Evolutionary conservation across 306 rosid species (phyloP).

Genomic region (Dryas drummondii): DNA sequence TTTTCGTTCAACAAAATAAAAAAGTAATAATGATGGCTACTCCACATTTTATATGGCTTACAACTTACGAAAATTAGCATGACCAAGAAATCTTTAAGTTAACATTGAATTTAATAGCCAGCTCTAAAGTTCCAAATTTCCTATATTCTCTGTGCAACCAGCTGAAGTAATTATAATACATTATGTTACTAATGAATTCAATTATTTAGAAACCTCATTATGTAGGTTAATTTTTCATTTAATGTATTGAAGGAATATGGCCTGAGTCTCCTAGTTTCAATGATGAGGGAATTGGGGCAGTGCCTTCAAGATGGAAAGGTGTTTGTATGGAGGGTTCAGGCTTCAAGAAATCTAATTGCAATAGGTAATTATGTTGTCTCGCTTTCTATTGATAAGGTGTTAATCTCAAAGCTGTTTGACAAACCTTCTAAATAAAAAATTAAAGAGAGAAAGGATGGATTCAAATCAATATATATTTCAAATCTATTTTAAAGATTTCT

Average conservation of each 20-base stretch:
- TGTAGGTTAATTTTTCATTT: neutral
- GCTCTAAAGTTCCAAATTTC: neutral
- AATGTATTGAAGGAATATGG: conserved; percentile 71
- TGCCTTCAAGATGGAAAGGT: conserved; percentile 91
- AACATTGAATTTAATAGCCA: neutral
- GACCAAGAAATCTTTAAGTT: neutral
- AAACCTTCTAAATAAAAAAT: neutral
- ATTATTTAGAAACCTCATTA: neutral
- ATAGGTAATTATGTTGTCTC: conserved; percentile 59
- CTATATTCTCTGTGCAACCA: neutral
- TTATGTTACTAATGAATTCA: neutral
- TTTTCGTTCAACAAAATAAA: neutral
- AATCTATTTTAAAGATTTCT: neutral
- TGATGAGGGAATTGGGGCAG: conserved; percentile 65
- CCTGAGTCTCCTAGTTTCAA: conserved; percentile 88
- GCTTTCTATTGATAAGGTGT: neutral
- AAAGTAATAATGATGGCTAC: neutral
- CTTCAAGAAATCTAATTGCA: conserved; percentile 80
- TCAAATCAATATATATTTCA: too few species aligned
- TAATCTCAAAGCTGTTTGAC: neutral
- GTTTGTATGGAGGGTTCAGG: conserved; percentile 77
- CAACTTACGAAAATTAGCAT: neutral
- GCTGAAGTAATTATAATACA: neutral
- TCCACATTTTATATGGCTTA: neutral
- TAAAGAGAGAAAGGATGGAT: neutral